Percentiles rank a stretch among this genome's conserved stretches.
These are phyloP conservation scores for Sporobolomyces phaffii DNA, from an alignment of 768 basidiomycete genomes.

Conservation along the genomic window DNA sequence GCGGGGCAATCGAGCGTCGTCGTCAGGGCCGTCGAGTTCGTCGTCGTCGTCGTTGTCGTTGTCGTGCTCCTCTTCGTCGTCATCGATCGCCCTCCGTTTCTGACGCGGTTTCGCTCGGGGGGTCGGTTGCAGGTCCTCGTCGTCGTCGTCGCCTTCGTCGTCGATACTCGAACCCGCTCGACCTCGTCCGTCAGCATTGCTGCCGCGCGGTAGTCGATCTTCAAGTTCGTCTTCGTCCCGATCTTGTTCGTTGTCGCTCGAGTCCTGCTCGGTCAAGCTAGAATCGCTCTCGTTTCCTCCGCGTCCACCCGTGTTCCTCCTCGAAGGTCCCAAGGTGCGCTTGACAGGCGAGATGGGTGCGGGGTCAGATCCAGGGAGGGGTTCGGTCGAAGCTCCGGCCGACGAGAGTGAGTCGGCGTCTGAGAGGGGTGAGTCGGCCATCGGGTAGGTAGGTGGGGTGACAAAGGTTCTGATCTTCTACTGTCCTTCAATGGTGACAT, in stretches of 20 bases:
- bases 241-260: conserved; percentile 6
- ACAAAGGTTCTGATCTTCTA: too few relatives aligned
- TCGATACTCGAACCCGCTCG: too few relatives aligned
- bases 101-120: not conserved
- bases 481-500: too few relatives aligned
- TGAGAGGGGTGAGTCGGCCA: conserved; percentile 30
- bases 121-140: not conserved
- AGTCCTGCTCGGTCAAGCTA: conserved; percentile 31
- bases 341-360: conserved; percentile 5
- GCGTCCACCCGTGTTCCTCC: not conserved
- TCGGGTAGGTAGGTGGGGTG: not conserved
- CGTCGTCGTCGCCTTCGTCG: not conserved
- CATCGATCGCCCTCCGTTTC: not conserved
- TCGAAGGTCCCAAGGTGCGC: not conserved
- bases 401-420: conserved; percentile 38
- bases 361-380: conserved; percentile 26
- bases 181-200: too few relatives aligned
- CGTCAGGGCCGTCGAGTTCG: not conserved
- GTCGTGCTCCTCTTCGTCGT: conserved; percentile 14
- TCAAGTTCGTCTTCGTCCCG: not conserved
- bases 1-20: too few relatives aligned
- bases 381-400: conserved; percentile 34
- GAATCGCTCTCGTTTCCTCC: conserved; percentile 31
- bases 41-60: not conserved
- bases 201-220: not conserved